A percentile compares a stretch with the other conserved stretches of the same genome.
Evolutionary conservation across 495 filamentous ascomycete species (phyloP).

Genomic region (Friedmanniomyces simplex): DNA sequence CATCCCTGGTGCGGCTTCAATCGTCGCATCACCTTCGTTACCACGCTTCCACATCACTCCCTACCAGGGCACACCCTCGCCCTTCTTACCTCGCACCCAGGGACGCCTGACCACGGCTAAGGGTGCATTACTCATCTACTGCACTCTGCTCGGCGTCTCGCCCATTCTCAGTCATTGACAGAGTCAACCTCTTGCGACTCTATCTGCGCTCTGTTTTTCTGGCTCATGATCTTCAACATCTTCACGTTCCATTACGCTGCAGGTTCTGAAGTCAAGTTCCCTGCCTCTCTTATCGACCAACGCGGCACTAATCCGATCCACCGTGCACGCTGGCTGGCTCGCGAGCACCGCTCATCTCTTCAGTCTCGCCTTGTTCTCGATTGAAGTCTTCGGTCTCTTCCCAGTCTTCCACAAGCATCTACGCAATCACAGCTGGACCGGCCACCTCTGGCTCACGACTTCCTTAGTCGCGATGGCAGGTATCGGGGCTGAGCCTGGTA

Average conservation of each 20-base stretch:
- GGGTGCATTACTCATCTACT: slow-evolving; percentile 88
- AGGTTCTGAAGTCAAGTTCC: slow-evolving; percentile 55
- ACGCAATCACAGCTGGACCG: slow-evolving; percentile 72
- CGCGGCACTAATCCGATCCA: slow-evolving; percentile 87
- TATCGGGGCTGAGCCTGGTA: slow-evolving; percentile 64
- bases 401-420: slow-evolving; percentile 86
- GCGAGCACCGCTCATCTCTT: slow-evolving; percentile 90
- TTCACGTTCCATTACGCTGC: slow-evolving; percentile 94
- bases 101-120: slow-evolving; percentile 67
- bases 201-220: slow-evolving; percentile 95
- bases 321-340: slow-evolving; percentile 78
- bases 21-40: not conserved
- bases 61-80: slow-evolving; percentile 23
- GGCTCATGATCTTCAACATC: slow-evolving; percentile 88
- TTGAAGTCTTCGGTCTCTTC: slow-evolving; percentile 94
- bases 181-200: slow-evolving; percentile 80
- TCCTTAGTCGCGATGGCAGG: slow-evolving; percentile 70
- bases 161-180: slow-evolving; percentile 88
- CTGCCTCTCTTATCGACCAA: slow-evolving; percentile 88
- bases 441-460: slow-evolving; percentile 68
- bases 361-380: slow-evolving; percentile 85
- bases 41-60: slow-evolving; percentile 14
- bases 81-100: slow-evolving; percentile 49
- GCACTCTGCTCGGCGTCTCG: slow-evolving; percentile 75
- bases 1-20: not conserved